Evolutionary conservation across 1,284 basidiomycete species (phyloP), one percentile per base, ranked within the genome.

Genomic region (Papiliotrema fonsecae): DNA sequence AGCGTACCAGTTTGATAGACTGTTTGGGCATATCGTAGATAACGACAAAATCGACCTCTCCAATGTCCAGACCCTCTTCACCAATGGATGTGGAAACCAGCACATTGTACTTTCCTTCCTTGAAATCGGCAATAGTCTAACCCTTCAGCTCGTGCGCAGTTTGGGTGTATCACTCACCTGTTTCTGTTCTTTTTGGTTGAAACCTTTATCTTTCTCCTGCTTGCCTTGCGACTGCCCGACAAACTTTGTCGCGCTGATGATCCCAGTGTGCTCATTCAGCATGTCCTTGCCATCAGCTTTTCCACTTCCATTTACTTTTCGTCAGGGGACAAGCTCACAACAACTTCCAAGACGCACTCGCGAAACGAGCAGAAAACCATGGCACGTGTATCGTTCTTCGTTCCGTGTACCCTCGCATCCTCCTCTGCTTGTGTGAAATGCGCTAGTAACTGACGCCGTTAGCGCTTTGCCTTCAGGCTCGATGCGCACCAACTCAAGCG

Each of bases 11-110:
- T 51, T 94, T 88, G 57, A 97, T 92, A 1, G 93, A 88, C 13
- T 90, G 90, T 75, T 94, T 97, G 62, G 93, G 89, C 32, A 93
- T 86, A 62, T 99, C 96, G 71, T 98, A 99, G 65, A 93, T 96
- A 36, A 97, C 79, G 47, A 97, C 96, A 65, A 94, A 79, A 69
- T 99, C 96, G n/a, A 99, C 86, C 65, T 97, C 93, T 40, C 96
- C 96, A 50, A 99, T 98, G 69, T 99, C 96, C n/a, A 99, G 78
- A 54, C 96, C 96, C 72, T 99, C 96, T 75, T 99, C 96, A 26
- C 96, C 96, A 51, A 99, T 92, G 3, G 88, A 96, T 0, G 96
- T 98, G 0, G 94, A 87, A 2, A 99, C 94, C 4, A 99, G 77
- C 27, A 97, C 85, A 61, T 98, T 97, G 72, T 82, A 90, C 50